phyloP scores from a whole-genome alignment of 495 filamentous ascomycete species.

The Pyronema domesticum region DNA sequence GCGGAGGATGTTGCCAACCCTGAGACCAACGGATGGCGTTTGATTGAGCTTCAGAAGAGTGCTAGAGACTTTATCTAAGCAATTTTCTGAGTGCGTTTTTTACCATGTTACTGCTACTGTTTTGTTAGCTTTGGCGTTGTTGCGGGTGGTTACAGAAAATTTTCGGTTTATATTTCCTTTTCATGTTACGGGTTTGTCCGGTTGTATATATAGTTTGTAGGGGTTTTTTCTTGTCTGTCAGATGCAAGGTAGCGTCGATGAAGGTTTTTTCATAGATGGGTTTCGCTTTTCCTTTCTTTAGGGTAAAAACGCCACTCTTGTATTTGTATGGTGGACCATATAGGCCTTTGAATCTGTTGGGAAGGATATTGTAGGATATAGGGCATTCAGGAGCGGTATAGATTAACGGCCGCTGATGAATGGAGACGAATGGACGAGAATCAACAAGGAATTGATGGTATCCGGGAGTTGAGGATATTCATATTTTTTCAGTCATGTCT shows the following conservation, averaged over 20 bases:
- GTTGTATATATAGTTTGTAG: too few relatives aligned
- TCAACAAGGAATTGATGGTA: background rate
- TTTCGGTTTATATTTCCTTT: background rate
- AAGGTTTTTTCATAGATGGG: too few relatives aligned
- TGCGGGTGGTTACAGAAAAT: background rate
- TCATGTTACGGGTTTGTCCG: too few relatives aligned
- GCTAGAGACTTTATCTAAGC: conserved; percentile 78
- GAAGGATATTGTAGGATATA: background rate
- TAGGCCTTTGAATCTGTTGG: background rate
- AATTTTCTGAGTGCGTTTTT: background rate
- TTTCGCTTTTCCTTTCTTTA: background rate
- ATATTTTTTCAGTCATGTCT: background rate
- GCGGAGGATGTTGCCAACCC: conserved; percentile 92
- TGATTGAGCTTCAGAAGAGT: conserved; percentile 98
- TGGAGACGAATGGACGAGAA: background rate
- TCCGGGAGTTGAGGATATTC: background rate
- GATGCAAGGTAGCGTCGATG: too few relatives aligned
- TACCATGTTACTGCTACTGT: background rate
- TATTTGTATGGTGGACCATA: background rate
- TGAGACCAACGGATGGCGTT: conserved; percentile 85
- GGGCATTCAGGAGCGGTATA: background rate
- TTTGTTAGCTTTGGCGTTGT: background rate
- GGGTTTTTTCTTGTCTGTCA: too few relatives aligned
- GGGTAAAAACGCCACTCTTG: background rate
- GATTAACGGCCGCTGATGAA: background rate